Conservation (phyloP, 768 basidiomycete genomes). For the Leucocoprinus birnbaumii region DNA sequence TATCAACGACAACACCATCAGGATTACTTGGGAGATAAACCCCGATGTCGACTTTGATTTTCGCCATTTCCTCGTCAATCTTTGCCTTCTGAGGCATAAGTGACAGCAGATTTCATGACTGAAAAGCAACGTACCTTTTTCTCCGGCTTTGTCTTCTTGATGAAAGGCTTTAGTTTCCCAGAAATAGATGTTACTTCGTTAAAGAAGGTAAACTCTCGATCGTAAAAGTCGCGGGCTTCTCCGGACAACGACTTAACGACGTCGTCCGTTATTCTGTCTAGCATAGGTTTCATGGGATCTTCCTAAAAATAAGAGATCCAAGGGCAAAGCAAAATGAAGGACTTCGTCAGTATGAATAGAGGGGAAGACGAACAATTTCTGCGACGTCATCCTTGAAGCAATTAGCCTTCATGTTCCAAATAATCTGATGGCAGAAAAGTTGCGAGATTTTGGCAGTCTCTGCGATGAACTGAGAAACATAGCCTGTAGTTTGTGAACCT, state of each 20-base stretch:
- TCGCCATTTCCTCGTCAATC: slow-evolving; percentile 99
- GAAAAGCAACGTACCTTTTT: slow-evolving; percentile 70
- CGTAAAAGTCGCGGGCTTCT: slow-evolving; percentile 84
- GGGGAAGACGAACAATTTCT: slow-evolving; percentile 62
- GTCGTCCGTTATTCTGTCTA: slow-evolving; percentile 81
- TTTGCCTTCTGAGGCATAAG: slow-evolving; percentile 62
- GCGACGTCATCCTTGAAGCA: slow-evolving; percentile 89
- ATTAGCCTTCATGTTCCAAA: slow-evolving; percentile 99
- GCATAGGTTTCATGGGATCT: slow-evolving; percentile 92
- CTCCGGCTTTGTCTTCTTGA: slow-evolving; percentile 92
- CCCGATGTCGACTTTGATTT: slow-evolving; percentile 89
- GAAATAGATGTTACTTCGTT: slow-evolving; percentile 97
- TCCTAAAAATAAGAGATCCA: slow-evolving; percentile 67
- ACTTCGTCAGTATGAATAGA: no score
- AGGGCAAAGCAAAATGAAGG: no score
- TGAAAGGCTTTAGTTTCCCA: slow-evolving; percentile 93
- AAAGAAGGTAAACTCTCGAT: slow-evolving; percentile 95
- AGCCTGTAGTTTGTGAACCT: slow-evolving; percentile 49
- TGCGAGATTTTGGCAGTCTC: slow-evolving; percentile 98
- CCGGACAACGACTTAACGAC: slow-evolving; percentile 88
- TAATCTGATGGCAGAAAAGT: slow-evolving; percentile 97
- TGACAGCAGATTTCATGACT: slow-evolving; percentile 68
- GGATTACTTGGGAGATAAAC: slow-evolving; percentile 98
- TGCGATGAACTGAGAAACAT: slow-evolving; percentile 92
- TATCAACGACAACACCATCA: slow-evolving; percentile 94